Percentiles rank a stretch among this genome's conserved stretches.
Evolutionary conservation across 306 rosid species (phyloP).

Genomic region (Boehmeria nivea): DNA sequence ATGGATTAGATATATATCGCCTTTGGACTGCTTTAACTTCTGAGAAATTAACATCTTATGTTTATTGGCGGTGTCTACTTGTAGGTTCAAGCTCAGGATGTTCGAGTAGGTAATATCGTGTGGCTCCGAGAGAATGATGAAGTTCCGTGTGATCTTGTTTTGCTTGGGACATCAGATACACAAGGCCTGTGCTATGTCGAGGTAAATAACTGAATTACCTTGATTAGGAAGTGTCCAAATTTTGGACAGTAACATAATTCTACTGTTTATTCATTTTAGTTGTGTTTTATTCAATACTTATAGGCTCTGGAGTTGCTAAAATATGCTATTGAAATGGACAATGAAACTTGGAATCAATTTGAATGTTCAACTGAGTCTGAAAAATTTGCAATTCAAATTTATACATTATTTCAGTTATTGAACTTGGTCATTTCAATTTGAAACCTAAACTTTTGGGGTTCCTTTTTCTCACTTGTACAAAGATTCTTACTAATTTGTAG

Average conservation of each 20-base stretch:
- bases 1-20: constrained; percentile 16
- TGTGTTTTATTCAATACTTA: neutral
- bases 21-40: constrained; percentile 11
- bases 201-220: constrained; percentile 39
- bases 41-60: constrained; percentile 18
- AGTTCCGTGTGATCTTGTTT: constrained; percentile 95
- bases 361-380: too few species aligned
- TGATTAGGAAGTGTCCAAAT: neutral
- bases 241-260: neutral
- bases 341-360: too few species aligned
- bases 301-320: too few species aligned
- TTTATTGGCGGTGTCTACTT: constrained; percentile 27
- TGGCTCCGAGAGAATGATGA: constrained; percentile 99
- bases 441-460: too few species aligned
- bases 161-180: constrained; percentile 90
- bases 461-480: too few species aligned
- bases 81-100: constrained; percentile 89
- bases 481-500: too few species aligned
- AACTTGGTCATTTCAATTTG: too few species aligned
- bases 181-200: constrained; percentile 92
- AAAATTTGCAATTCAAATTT: too few species aligned
- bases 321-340: too few species aligned
- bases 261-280: too few species aligned
- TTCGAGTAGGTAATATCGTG: constrained; percentile 78
- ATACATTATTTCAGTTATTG: too few species aligned